These are phyloP conservation scores for Coniferiporia sulphurascens DNA, from an alignment of 1,284 basidiomycete genomes.

Conservation along the genomic window DNA sequence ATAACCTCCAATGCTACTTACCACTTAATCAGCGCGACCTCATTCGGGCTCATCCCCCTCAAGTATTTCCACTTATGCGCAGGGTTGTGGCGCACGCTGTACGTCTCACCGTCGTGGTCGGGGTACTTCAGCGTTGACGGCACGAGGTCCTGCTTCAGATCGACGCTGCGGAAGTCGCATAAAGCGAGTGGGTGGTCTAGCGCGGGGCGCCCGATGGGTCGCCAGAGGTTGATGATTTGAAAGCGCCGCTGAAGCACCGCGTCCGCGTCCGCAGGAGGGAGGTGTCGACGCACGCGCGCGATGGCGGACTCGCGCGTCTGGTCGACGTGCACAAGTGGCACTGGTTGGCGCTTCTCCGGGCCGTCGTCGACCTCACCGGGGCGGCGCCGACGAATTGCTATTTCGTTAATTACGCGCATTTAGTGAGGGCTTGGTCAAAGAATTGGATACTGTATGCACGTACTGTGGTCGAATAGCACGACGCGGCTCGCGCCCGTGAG, in stretches of 20 bases:
- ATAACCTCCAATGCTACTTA: slow-evolving; percentile 34
- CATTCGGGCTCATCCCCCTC: slow-evolving; percentile 54
- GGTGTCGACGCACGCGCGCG: slow-evolving; percentile 25
- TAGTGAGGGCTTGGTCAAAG: neutral
- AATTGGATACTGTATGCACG: slow-evolving; percentile 23
- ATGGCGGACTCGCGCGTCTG: slow-evolving; percentile 25
- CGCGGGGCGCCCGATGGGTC: slow-evolving; percentile 52
- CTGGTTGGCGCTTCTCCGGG: slow-evolving; percentile 41
- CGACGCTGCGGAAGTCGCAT: slow-evolving; percentile 55
- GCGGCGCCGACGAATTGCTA: slow-evolving; percentile 38
- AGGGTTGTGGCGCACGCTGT: slow-evolving; percentile 46
- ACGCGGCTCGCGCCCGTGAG: slow-evolving; percentile 54
- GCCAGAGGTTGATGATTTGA: slow-evolving; percentile 55
- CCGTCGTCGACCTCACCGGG: slow-evolving; percentile 34
- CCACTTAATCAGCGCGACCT: slow-evolving; percentile 66
- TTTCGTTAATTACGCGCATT: neutral
- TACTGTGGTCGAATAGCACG: slow-evolving; percentile 62
- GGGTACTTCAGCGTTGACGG: slow-evolving; percentile 46
- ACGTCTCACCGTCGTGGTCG: slow-evolving; percentile 53
- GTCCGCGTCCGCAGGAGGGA: slow-evolving; percentile 23
- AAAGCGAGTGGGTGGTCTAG: slow-evolving; percentile 57
- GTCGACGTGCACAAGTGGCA: slow-evolving; percentile 28
- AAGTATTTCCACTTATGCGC: slow-evolving; percentile 63
- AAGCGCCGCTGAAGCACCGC: slow-evolving; percentile 24
- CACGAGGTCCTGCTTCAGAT: slow-evolving; percentile 41